These are phyloP conservation scores for Thecaphora thlaspeos DNA, from an alignment of 1,284 basidiomycete genomes.

Conservation along the genomic window DNA sequence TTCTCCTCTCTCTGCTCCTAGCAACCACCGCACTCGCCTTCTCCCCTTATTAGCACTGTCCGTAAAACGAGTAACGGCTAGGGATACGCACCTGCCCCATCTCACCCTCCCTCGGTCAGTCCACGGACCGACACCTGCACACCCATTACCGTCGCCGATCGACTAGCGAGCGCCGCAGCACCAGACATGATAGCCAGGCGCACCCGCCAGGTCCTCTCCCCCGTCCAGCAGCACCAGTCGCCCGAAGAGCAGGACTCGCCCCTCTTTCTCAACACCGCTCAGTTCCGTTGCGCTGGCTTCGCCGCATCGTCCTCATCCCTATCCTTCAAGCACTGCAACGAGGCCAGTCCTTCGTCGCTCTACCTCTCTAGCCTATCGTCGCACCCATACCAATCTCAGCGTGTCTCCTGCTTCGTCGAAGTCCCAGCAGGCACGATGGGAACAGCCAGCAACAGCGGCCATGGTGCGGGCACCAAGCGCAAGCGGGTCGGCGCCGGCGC, in stretches of 20 bases:
- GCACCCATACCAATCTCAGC: too few relatives aligned
- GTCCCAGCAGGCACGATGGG: slow-evolving; percentile 1
- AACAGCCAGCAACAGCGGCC: background rate
- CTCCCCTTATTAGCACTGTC: too few relatives aligned
- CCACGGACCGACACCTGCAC: too few relatives aligned
- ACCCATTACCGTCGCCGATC: too few relatives aligned
- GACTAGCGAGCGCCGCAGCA: too few relatives aligned
- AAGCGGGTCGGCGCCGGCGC: background rate
- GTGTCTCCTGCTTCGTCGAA: background rate
- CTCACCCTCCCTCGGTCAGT: too few relatives aligned
- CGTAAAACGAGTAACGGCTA: too few relatives aligned
- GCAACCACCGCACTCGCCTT: too few relatives aligned
- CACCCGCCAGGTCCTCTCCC: background rate
- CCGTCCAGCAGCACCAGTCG: background rate
- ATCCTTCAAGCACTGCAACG: background rate
- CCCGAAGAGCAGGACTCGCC: background rate
- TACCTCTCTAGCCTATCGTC: too few relatives aligned
- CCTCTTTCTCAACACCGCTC: background rate
- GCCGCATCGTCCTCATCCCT: too few relatives aligned
- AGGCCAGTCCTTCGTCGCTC: background rate
- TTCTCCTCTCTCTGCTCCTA: too few relatives aligned
- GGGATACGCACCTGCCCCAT: too few relatives aligned
- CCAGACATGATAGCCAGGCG: background rate
- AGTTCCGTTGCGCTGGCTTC: background rate
- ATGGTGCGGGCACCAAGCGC: slow-evolving; percentile 4